Percentiles rank a stretch among this genome's conserved stretches.
These are phyloP conservation scores for Posidonia oceanica DNA, from an alignment of 116 monocot species.

Conservation along the genomic window DNA sequence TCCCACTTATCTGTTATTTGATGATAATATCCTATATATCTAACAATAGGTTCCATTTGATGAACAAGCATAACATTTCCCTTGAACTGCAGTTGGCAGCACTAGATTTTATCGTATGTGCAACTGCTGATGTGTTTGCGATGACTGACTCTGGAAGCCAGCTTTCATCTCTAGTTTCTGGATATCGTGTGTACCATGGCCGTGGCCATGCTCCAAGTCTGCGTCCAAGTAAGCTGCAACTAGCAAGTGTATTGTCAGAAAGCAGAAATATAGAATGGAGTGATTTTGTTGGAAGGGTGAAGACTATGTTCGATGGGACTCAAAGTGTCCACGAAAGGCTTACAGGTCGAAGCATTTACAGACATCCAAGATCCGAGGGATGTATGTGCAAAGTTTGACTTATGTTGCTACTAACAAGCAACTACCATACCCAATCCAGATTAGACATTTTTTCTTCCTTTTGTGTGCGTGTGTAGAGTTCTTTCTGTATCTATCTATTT, in stretches of 20 bases:
- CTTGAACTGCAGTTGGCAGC: conserved; percentile 53
- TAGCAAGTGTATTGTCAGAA: conserved; percentile 39
- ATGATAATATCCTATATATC: not conserved
- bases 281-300: conserved; percentile 43
- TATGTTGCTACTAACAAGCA: too few species aligned
- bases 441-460: too few species aligned
- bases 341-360: conserved; percentile 66
- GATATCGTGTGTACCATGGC: conserved; percentile 75
- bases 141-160: conserved; percentile 95
- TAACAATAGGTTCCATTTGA: not conserved
- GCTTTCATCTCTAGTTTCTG: conserved; percentile 82
- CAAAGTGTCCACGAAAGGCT: conserved; percentile 40
- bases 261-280: conserved; percentile 13
- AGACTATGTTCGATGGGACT: conserved; percentile 57
- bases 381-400: conserved; percentile 58
- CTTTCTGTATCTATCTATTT: not conserved
- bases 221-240: conserved; percentile 55
- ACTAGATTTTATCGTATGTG: conserved; percentile 78
- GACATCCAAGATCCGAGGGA: conserved; percentile 60
- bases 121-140: conserved; percentile 72
- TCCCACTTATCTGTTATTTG: not conserved
- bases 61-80: not conserved
- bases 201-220: conserved; percentile 52
- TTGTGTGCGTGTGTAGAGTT: not conserved
- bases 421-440: too few species aligned